A percentile compares a stretch with the other conserved stretches of the same genome.
Evolutionary conservation across 176 grass and related monocot genomes (phyloP).

Genomic region (Cymbopogon citratus): DNA sequence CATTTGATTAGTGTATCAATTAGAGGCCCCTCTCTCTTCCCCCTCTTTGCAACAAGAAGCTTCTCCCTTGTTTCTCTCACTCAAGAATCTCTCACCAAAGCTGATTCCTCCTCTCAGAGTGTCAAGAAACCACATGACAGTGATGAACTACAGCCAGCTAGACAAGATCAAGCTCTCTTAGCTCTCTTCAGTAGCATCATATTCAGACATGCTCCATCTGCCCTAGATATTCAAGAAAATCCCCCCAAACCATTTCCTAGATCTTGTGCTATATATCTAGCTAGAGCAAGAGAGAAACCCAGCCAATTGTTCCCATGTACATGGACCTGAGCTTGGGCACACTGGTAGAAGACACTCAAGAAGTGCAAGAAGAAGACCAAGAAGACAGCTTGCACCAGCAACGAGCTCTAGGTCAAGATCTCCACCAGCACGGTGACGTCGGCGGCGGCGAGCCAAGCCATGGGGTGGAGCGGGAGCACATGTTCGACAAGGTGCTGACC

Average conservation of each 20-base stretch:
- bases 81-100: slow-evolving; percentile 15
- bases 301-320: neutral
- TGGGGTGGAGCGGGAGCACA: slow-evolving; percentile 35
- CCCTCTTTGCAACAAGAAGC: slow-evolving; percentile 11
- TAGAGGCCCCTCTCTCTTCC: neutral
- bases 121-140: neutral
- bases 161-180: neutral
- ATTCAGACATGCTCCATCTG: neutral
- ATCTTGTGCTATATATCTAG: slow-evolving; percentile 20
- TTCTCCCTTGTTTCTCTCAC: neutral
- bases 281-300: neutral
- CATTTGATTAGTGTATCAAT: slow-evolving; percentile 24
- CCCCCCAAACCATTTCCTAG: neutral
- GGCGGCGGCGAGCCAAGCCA: neutral
- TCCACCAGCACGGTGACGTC: neutral
- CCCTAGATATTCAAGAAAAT: neutral
- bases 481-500: slow-evolving; percentile 82
- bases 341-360: slow-evolving; percentile 2
- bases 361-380: slow-evolving; percentile 11
- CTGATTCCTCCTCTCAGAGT: slow-evolving; percentile 15
- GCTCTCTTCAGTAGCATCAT: neutral
- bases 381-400: neutral
- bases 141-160: neutral
- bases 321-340: slow-evolving; percentile 34
- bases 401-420: slow-evolving; percentile 1